Conservation (phyloP, 331 rosid species). For the Quercus tomentella region DNA sequence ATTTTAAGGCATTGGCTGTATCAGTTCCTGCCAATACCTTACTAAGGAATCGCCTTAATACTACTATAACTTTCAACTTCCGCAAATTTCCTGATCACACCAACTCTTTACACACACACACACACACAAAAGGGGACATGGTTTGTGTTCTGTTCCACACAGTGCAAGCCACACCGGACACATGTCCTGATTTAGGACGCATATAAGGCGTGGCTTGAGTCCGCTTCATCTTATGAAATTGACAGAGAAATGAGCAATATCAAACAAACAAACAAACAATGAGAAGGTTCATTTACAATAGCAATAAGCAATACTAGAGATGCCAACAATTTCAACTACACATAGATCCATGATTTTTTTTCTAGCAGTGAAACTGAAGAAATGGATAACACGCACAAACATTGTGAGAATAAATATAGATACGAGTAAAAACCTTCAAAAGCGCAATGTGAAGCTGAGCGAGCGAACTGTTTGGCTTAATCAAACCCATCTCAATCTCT, state of each 20-base stretch:
- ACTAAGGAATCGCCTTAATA: too few species aligned
- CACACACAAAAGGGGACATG: too few species aligned
- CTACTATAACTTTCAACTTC: background rate
- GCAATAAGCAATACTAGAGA: background rate
- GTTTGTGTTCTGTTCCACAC: background rate
- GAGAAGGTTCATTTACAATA: background rate
- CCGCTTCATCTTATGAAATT: background rate
- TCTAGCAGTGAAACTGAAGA: too few species aligned
- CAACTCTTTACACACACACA: background rate
- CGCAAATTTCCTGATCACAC: background rate
- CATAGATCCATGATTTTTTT: too few species aligned
- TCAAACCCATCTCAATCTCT: conserved; percentile 64
- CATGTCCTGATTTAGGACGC: too few species aligned
- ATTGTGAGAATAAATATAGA: background rate
- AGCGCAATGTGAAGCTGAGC: conserved; percentile 69
- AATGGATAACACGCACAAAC: background rate
- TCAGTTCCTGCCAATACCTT: background rate
- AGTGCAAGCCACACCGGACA: background rate
- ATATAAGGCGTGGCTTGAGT: background rate
- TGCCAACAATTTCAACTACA: background rate
- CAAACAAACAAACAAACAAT: background rate
- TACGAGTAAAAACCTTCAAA: conserved; percentile 49
- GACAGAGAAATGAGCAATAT: background rate
- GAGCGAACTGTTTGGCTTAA: conserved; percentile 48
- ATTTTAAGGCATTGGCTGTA: background rate